Evolutionary conservation across 2,329 filamentous ascomycete species (phyloP).

Genomic region (Pezicula rhizophila): DNA sequence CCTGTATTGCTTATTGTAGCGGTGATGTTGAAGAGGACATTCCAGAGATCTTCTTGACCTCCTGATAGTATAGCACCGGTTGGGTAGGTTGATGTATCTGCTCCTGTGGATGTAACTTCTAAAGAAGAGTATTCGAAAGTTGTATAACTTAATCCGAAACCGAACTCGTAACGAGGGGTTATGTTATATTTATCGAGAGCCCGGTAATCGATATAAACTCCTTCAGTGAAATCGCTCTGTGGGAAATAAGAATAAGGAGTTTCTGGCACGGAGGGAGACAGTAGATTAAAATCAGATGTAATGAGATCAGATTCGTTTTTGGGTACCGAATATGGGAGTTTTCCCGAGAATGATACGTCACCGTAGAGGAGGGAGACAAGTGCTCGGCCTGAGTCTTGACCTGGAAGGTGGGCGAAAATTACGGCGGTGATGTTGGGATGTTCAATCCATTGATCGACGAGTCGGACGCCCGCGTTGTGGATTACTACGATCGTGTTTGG

Average conservation of each 20-base stretch:
- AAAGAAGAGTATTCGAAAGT: conserved; percentile 67
- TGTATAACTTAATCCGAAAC: conserved; percentile 72
- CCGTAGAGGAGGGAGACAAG: conserved; percentile 74
- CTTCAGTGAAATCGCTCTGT: conserved; percentile 69
- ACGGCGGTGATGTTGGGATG: conserved; percentile 70
- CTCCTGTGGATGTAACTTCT: conserved; percentile 28
- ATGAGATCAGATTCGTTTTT: conserved; percentile 45
- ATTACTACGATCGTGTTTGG: conserved; percentile 57
- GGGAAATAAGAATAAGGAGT: conserved; percentile 31
- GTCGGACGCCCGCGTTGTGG: conserved; percentile 54
- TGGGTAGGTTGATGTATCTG: conserved; percentile 37
- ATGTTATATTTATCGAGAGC: conserved; percentile 59
- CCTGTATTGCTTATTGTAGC: conserved; percentile 50
- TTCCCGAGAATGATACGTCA: conserved; percentile 66
- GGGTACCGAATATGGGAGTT: conserved; percentile 76
- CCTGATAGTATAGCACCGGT: conserved; percentile 53
- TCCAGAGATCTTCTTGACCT: conserved; percentile 45
- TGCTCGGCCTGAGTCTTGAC: conserved; percentile 76
- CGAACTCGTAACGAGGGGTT: conserved; percentile 71
- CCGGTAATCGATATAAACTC: conserved; percentile 74
- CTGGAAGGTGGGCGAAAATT: conserved; percentile 72
- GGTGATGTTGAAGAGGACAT: conserved; percentile 44
- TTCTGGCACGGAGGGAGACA: not conserved
- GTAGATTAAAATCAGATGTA: conserved; percentile 14
- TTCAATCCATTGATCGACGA: conserved; percentile 64